Evolutionary conservation across 1,284 basidiomycete genomes (phyloP), one percentile per base, ranked within the genome.

Genomic region (Entoloma clypeatum): DNA sequence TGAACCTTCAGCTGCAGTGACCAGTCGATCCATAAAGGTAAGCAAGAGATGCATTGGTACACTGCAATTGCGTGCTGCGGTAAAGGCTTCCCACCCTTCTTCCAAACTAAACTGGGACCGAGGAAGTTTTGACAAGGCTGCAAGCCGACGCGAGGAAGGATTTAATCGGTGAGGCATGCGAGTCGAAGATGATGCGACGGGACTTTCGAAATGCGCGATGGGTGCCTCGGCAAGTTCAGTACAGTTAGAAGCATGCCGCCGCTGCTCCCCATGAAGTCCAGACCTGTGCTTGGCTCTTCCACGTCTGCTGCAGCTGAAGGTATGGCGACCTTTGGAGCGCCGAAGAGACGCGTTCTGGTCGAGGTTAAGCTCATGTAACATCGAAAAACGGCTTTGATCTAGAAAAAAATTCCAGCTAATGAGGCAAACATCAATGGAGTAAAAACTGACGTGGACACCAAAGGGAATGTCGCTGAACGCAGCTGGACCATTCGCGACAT

Each of bases 401-500:
- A 44, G 16, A 1, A 24, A 25, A 17, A 28, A 34, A 28, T 16
- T 23, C 2, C 21, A 19, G 7, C 1, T n/a, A 23, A 30, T 16
- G 13, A 40, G 7, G 8, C 6, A 11, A 9, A 36, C 19, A 25
- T 5, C 14, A 14, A 1, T 13, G 8, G 7, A 38, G 3, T 2
- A 19, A 2, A 10, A 23, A 62, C 67, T 45, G 45, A 69, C 69
- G 60, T 53, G 71, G 64, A 53, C 65, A 68, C 64, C 66, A 71
- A 8, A 69, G 50, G 3, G 67, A 63, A 52, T 74, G 67, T 39
- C 60, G 63, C 35, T 59, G 57, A 16, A 58, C 48, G 49, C 67
- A 73, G 54, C 65, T 74, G 29, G 69, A 67, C 67, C 72, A 67
- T 53, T 69, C 66, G 47, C 60, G 58, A 53, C 61, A 69, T 45